Evolutionary conservation across 768 basidiomycete species (phyloP), one percentile per base, ranked within the genome.

Genomic region (Heimioporus sp.): DNA sequence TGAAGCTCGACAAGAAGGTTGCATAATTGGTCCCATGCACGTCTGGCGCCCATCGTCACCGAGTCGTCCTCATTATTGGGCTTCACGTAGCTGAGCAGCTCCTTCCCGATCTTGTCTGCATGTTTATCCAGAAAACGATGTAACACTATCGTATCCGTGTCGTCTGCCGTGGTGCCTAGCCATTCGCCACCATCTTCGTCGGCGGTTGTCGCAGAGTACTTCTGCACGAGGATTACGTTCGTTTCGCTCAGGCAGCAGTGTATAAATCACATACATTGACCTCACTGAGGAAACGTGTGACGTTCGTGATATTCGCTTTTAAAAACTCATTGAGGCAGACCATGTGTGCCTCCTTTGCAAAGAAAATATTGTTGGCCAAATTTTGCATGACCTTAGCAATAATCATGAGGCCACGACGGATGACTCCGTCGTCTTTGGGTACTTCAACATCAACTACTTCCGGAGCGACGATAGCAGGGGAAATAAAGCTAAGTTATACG

Each of bases 351-450:
- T 96, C 93, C 67, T 94, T 94, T 11, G 89, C 91, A 59, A 96
- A 96, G 62, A 91, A 84, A 44, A 95, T 87, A 59, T 97, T 96
- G 71, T 97, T 98, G 17, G 93, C 93, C 30, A 97, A 71, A 62
- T 92, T 94, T 69, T 96, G 93, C 42, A 97, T 85, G 51, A 95
- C 85, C 72, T 95, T 97, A 40, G 92, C 90, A 56, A 97, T 87
- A 43, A 90, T 74, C 77, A 90, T 86, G 13, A 96, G 74, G 16
- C 90, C 92, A 38, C 88, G 83, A 16, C 90, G 85, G 47, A 90
- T 76, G 28, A 79, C 75, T 5, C 63, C 60, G 35, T 79, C 76
- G 35, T 86, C 87, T 53, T 78, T 77, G 0, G 90, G 87, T 0
- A 92, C 63, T 54, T 91, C 86, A 36, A 97, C 75, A 60, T 97